Evolutionary conservation across 2,329 filamentous ascomycete genomes (phyloP), one percentile per base, ranked within the genome.

Genomic region (Colletotrichum noveboracense): DNA sequence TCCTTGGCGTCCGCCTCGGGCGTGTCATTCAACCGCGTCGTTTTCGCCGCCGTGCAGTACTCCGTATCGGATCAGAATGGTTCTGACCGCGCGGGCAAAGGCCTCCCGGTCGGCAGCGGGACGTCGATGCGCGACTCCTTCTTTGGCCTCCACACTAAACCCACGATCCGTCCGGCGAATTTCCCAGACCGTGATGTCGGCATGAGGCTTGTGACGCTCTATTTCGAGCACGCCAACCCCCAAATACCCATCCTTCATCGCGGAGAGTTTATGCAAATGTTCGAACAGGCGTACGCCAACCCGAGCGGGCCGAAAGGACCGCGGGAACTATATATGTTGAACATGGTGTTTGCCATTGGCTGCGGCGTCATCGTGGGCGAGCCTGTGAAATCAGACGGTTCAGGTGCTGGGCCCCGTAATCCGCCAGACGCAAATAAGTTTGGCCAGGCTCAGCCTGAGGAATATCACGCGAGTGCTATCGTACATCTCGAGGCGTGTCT

Each of bases 291-390:
- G 0, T 98, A 98, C 83, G 89, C 91, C 6, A 90, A 91, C 1
- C 91, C 94, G 24, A 89, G 91, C 62, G 91, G 91, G 74, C 89
- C 91, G 69, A 90, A 94, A 30, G 94, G 94, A 3, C 91, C 95
- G 6, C 90, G 94, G 70, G 96, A 98, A 84, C 89, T 97, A n/a
- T 98, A 98, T 85, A 92, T 97, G 86, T 89, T 98, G 77, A 98
- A 98, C 84, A 98, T 98, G 85, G 96, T 98, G 28, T 98, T 98
- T 86, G 96, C 96, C 16, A 98, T 98, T 80, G 97, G 97, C 8
- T 94, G 95, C 21, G 96, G 96, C 21, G 98, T 98, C 79, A 98
- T 98, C 78, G 92, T 98, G 79, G 94, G 90, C 77, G 87, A 94
- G 84, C 86, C 87, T 80, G 80, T 91, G 84, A 83, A 91, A 82